phyloP scores from a whole-genome alignment of 208 protist species.

The Angomonas deanei region DNA sequence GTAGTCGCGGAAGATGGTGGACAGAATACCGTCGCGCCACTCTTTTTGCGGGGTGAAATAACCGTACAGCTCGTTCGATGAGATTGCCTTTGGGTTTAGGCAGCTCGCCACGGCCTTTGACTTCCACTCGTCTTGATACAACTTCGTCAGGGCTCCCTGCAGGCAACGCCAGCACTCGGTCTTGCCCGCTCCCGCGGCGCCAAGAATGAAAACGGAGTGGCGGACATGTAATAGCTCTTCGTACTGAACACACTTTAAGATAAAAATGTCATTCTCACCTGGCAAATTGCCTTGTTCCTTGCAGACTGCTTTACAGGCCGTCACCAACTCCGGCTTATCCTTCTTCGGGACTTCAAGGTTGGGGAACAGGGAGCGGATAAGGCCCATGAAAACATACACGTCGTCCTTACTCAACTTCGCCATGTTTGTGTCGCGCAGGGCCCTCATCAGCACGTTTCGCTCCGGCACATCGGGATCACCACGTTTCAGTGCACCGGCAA shows the following conservation, averaged over 20 bases:
- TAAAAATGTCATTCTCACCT: slow-evolving; percentile 97
- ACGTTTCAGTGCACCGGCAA: slow-evolving; percentile 95
- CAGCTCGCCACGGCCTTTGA: slow-evolving; percentile 88
- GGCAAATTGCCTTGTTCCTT: slow-evolving; percentile 89
- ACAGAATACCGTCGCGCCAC: slow-evolving; percentile 96
- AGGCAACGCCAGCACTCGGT: slow-evolving; percentile 96
- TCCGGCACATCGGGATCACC: slow-evolving; percentile 93
- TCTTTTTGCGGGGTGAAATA: slow-evolving; percentile 96
- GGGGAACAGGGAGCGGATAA: slow-evolving; percentile 97
- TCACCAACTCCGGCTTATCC: slow-evolving; percentile 89
- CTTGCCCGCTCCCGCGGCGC: slow-evolving; percentile 95
- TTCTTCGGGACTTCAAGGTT: slow-evolving; percentile 94
- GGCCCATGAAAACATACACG: slow-evolving; percentile 96
- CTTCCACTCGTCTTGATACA: slow-evolving; percentile 90
- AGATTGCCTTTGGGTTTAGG: slow-evolving; percentile 98
- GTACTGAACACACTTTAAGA: slow-evolving; percentile 97
- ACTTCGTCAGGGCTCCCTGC: slow-evolving; percentile 86
- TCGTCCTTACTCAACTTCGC: slow-evolving; percentile 97
- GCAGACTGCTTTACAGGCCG: slow-evolving; percentile 89
- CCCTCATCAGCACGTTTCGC: slow-evolving; percentile 96
- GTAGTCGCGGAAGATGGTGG: slow-evolving; percentile 94
- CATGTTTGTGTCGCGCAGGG: slow-evolving; percentile 97
- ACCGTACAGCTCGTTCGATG: slow-evolving; percentile 97
- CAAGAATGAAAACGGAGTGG: slow-evolving; percentile 98
- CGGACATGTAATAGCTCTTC: slow-evolving; percentile 97